Conservation (phyloP, 2,329 filamentous ascomycete genomes). For the Penicillium palitans region DNA sequence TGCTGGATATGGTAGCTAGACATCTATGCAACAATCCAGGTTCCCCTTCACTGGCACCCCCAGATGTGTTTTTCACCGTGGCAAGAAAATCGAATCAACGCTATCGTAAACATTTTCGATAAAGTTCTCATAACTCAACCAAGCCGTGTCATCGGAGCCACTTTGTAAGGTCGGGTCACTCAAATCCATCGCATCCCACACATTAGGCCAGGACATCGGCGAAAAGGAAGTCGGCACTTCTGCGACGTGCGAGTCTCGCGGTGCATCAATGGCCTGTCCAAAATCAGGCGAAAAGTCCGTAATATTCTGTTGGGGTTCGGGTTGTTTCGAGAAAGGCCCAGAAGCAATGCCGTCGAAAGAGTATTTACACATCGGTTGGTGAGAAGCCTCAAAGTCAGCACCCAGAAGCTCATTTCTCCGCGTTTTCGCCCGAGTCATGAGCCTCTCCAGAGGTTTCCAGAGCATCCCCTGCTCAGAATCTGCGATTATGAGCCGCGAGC, state of each 20-base stretch:
- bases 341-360: neutral
- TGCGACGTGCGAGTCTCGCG: neutral
- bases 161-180: conserved; percentile 5
- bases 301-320: neutral
- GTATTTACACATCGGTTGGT: neutral
- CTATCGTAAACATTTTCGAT: conserved; percentile 30
- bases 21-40: neutral
- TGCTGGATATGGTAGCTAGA: neutral
- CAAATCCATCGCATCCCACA: conserved; percentile 31
- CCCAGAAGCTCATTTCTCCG: conserved; percentile 19
- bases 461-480: conserved; percentile 32
- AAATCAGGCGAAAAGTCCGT: neutral
- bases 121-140: conserved; percentile 32
- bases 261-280: neutral
- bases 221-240: neutral
- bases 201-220: conserved; percentile 21
- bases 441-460: conserved; percentile 34
- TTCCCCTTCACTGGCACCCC: neutral
- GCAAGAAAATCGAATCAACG: conserved; percentile 24
- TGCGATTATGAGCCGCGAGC: conserved; percentile 26
- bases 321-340: neutral
- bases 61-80: neutral
- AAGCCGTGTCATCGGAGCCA: conserved; percentile 22
- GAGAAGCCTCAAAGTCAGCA: neutral
- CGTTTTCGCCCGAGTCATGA: conserved; percentile 29